Conservation (phyloP, 345 rosid genomes). For the Eutrema heterophyllum region DNA sequence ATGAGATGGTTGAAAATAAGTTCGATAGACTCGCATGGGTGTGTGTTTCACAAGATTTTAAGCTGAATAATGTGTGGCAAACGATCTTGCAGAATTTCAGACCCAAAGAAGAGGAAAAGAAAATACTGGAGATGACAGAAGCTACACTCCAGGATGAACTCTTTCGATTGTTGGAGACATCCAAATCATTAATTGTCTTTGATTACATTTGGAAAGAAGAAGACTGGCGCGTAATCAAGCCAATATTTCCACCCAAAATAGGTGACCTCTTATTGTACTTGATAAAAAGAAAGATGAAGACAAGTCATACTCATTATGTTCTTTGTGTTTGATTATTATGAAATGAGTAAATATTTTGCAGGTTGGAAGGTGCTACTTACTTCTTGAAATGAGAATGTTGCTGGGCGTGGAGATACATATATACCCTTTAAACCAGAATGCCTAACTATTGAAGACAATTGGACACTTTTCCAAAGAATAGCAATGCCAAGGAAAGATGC, state of each 20-base stretch:
- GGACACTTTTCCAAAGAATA: constrained; percentile 38
- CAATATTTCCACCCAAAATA: too few relatives aligned
- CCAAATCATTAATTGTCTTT: constrained; percentile 28
- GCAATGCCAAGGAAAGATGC: constrained; percentile 6
- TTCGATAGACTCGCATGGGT: constrained; percentile 35
- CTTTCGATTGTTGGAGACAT: neutral
- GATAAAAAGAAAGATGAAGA: too few relatives aligned
- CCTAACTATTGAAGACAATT: constrained; percentile 23
- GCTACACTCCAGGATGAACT: neutral
- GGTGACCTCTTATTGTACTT: too few relatives aligned
- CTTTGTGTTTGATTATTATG: too few relatives aligned
- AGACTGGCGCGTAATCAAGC: constrained; percentile 27
- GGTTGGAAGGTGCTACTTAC: constrained; percentile 46
- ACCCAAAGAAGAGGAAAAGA: constrained; percentile 14
- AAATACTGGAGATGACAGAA: constrained; percentile 18
- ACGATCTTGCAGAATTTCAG: constrained; percentile 25
- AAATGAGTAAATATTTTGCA: too few relatives aligned
- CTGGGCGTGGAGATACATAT: neutral
- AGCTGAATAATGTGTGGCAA: constrained; percentile 17
- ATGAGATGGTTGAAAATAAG: neutral
- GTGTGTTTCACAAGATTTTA: constrained; percentile 30
- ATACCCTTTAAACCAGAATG: neutral
- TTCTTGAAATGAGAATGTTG: constrained; percentile 33
- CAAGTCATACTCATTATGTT: too few relatives aligned
- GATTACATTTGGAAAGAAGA: constrained; percentile 40